phyloP scores from a whole-genome alignment of 306 rosid genomes.

The Casuarina glauca region DNA sequence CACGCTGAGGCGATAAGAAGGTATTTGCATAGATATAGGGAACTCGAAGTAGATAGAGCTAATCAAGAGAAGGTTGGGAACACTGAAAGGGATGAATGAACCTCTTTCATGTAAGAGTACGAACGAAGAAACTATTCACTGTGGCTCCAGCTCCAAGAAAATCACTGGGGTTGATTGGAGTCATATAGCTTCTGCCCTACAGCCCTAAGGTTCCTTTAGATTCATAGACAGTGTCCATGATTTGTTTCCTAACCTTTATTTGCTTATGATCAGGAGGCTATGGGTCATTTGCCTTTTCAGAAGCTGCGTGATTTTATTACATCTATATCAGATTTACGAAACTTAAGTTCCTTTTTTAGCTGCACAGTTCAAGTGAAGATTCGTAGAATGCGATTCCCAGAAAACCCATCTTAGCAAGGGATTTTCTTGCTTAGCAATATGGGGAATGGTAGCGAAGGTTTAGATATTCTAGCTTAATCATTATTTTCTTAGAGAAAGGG shows the following conservation, averaged over 20 bases:
- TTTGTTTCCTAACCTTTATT: neutral
- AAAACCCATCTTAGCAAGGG: neutral
- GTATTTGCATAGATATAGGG: constrained; percentile 73
- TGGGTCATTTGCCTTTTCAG: neutral
- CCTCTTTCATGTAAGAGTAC: constrained; percentile 4
- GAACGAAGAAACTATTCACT: neutral
- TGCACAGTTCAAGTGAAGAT: neutral
- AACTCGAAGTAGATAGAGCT: constrained; percentile 66
- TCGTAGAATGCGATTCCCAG: neutral
- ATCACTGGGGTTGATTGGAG: constrained; percentile 29
- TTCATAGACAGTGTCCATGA: neutral
- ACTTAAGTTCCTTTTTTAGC: neutral
- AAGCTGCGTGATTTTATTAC: neutral
- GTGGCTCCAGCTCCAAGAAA: constrained; percentile 17
- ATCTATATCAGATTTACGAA: neutral
- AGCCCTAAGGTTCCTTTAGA: neutral
- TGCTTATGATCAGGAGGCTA: neutral
- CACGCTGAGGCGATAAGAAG: constrained; percentile 74
- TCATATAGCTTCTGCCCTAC: constrained; percentile 9
- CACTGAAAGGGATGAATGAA: constrained; percentile 15
- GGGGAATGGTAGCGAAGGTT: too few relatives aligned
- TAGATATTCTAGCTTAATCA: too few relatives aligned
- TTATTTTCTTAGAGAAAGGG: too few relatives aligned
- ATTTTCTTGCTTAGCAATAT: too few relatives aligned
- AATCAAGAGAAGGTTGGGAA: constrained; percentile 41